A percentile compares a stretch with the other conserved stretches of the same genome.
Evolutionary conservation across 768 basidiomycete species (phyloP).

Genomic region (Tulasnella sp.): DNA sequence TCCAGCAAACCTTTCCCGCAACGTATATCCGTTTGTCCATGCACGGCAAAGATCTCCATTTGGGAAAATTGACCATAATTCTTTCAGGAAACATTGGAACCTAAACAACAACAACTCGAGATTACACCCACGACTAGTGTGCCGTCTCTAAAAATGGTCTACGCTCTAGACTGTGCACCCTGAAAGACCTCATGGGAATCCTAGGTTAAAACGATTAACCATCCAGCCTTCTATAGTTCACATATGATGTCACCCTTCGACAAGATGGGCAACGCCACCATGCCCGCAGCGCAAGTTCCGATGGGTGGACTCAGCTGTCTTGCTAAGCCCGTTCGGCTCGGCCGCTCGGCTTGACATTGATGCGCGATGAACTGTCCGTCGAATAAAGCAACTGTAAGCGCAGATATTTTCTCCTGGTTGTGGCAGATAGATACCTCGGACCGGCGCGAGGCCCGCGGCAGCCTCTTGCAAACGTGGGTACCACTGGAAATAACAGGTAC

Average conservation of each 20-base stretch:
- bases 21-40: not conserved
- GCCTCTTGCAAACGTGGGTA: not conserved
- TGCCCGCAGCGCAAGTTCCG: not conserved
- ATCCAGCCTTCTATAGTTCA: not conserved
- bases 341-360: not conserved
- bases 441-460: not conserved
- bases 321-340: not conserved
- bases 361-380: not conserved
- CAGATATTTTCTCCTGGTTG: not conserved
- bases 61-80: not conserved
- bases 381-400: not conserved
- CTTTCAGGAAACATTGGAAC: not conserved
- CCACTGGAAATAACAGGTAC: not conserved
- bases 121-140: not conserved
- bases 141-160: not conserved
- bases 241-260: not conserved
- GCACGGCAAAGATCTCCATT: not conserved
- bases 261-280: not conserved
- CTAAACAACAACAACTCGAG: not conserved
- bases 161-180: not conserved
- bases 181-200: not conserved
- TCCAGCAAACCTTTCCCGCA: not conserved
- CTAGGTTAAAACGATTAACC: not conserved
- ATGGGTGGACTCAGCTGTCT: not conserved
- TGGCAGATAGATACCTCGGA: not conserved